These are phyloP conservation scores for Diaporthe nobilis DNA, from an alignment of 2,329 filamentous ascomycete species.

Conservation along the genomic window DNA sequence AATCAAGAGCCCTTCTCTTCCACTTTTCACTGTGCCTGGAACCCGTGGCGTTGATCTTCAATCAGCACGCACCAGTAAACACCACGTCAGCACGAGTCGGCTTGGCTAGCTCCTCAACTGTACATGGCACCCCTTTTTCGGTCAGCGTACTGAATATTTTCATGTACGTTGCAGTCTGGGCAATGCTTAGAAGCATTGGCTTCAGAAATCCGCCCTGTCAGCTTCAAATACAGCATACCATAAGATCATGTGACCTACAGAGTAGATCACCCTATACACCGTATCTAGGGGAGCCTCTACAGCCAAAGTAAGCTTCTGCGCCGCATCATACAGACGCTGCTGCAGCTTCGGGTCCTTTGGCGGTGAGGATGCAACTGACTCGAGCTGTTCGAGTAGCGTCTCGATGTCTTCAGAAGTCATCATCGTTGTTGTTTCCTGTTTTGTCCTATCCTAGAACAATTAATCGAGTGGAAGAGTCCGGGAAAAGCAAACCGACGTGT, in stretches of 20 bases:
- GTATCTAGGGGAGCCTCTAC: constrained; percentile 28
- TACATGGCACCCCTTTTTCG: constrained; percentile 17
- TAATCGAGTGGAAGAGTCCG: not conserved
- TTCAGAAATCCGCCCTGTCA: not conserved
- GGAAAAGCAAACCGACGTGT: not conserved
- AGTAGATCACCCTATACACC: constrained; percentile 24
- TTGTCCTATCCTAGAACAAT: not conserved
- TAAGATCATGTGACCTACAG: not conserved
- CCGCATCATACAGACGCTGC: constrained; percentile 10
- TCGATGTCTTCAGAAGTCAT: constrained; percentile 11
- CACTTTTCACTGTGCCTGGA: too few species aligned
- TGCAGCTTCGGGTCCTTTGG: constrained; percentile 1
- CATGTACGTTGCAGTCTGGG: constrained; percentile 31
- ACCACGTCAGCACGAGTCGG: constrained; percentile 17
- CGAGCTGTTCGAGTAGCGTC: constrained; percentile 17
- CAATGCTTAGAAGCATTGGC: constrained; percentile 35
- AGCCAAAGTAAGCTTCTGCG: not conserved
- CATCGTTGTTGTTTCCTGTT: not conserved
- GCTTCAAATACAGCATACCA: not conserved
- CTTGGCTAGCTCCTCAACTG: constrained; percentile 1
- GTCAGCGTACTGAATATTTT: constrained; percentile 34
- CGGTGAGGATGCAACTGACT: constrained; percentile 22
- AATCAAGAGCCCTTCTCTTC: not conserved
- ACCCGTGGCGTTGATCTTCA: not conserved
- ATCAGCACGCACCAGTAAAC: not conserved